Conservation (phyloP, 1,284 basidiomycete species). For the Boletus sp. region DNA sequence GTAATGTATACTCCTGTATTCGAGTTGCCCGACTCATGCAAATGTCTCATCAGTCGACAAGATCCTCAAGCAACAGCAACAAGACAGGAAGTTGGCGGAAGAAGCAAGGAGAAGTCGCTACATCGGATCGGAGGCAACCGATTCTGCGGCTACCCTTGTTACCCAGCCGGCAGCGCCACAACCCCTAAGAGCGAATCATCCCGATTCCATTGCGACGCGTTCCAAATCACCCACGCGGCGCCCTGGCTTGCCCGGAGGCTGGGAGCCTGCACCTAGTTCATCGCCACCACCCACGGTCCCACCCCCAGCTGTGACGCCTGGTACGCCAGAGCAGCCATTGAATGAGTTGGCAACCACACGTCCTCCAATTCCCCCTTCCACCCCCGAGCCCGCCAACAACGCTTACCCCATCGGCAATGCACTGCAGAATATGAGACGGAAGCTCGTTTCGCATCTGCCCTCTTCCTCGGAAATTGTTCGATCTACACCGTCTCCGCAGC, state of each 20-base stretch:
- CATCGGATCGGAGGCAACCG: slow-evolving; percentile 17
- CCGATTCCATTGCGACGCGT: slow-evolving; percentile 7
- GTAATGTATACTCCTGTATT: background rate
- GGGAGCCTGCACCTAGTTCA: slow-evolving; percentile 17
- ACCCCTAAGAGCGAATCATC: slow-evolving; percentile 3
- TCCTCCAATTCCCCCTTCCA: slow-evolving; percentile 5
- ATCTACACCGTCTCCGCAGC: slow-evolving; percentile 18
- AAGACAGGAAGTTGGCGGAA: slow-evolving; percentile 63
- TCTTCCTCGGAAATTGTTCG: slow-evolving; percentile 20
- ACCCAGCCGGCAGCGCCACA: slow-evolving; percentile 18
- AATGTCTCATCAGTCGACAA: slow-evolving; percentile 66
- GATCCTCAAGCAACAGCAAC: slow-evolving; percentile 82
- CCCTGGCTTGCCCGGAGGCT: slow-evolving; percentile 23
- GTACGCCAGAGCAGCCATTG: slow-evolving; percentile 6
- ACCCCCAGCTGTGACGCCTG: background rate
- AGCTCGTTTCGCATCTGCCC: slow-evolving; percentile 25
- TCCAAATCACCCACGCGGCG: slow-evolving; percentile 23
- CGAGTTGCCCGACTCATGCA: background rate
- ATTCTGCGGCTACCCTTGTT: slow-evolving; percentile 4
- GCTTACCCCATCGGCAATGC: slow-evolving; percentile 18
- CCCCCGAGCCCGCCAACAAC: slow-evolving; percentile 12
- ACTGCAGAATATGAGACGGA: slow-evolving; percentile 31
- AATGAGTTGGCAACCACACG: slow-evolving; percentile 4
- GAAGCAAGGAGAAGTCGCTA: slow-evolving; percentile 37
- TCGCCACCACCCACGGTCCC: slow-evolving; percentile 7